Base-by-base conservation (phyloP, 2,329 filamentous ascomycete genomes). In the Chaetomium globosum region DNA sequence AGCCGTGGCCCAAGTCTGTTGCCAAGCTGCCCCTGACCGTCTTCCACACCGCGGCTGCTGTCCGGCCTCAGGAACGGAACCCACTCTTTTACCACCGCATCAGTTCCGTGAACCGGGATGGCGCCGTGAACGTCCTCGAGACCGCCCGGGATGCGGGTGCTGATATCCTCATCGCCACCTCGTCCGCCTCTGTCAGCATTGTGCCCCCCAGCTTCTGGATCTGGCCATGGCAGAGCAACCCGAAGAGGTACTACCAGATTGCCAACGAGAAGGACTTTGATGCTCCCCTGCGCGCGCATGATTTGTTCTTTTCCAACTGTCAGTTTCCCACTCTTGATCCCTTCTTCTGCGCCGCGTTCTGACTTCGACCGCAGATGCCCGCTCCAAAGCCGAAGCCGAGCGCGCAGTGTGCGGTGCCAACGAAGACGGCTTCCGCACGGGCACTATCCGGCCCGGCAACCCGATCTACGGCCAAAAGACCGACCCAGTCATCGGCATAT, bases 41-140 rank as follows among this genome's bases (percentile, higher is more conserved):
- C 16, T 85, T 83, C 70, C 84, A 87, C 74, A 85, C 81, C 0
- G 84, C 83, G 2, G 84, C 84, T 1, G 77, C 80, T 5, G 85
- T 87, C 65, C 76, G 82, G 12, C 79, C 82, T 0, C 78, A 77
- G 19, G 83, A 86, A 63, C 80, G 84, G 7, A 77, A 78, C 58
- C 70, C 72, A 54, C 73, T 77, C 36, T 75, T 82, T 36, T 83
- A 85, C 67, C 72, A 76, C 28, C 78, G 80, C 30, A 78, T 78
- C 61, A 77, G 77, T 57, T 73, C 76, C 21, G 82, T 85, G 61
- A 87, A 87, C 66, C 77, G 85, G 28, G 72, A 70, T 9, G 84
- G 84, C 9, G 82, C 83, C 1, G 73, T 74, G 21, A 81, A 85
- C 68, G 78, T 85, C 0, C 71, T 86, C 6, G 73, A 65, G 9